Evolutionary conservation across 768 basidiomycete species (phyloP), one percentile per base, ranked within the genome.

Genomic region (Boletus speciosus): DNA sequence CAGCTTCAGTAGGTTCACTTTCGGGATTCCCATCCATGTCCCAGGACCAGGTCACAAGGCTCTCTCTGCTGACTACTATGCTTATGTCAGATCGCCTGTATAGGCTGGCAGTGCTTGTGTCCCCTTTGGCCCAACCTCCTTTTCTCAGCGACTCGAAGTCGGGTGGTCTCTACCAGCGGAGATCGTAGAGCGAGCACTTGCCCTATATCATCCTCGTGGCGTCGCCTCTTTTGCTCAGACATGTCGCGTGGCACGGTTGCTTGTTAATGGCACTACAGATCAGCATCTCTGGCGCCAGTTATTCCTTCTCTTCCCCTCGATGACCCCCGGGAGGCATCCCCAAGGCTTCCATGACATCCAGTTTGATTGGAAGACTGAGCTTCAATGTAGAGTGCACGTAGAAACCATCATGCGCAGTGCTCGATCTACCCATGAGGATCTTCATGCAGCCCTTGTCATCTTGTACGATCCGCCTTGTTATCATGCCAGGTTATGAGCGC

Each of bases 281-380:
- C 78, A 79, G 44, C 80, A 81, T 63, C 76, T 91, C 38, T 91
- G 87, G 87, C 81, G 83, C 49, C 73, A 79, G 49, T 73, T 89
- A 48, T 88, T 85, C 68, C 78, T 86, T 37, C 52, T 55, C 8
- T 68, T 70, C 44, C 76, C 79, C 6, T 88, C 66, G 89, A 90
- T 63, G 81, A 86, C 61, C 85, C 85, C n/a, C 74, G 81, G 15
- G 52, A 65, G 39, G 63, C 71, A n/a, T 34, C 54, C 54, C 47
- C 55, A 58, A 21, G 46, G 55, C 39, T 48, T 59, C 41, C 6
- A 49, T 42, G 58, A 62, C 12, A 42, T 52, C 29, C 53, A 48
- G 15, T 61, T 63, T 49, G 62, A 71, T 60, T 78, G 73, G 76
- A 66, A 58, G 58, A 57, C 56, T 16, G 68, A 75, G 57, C 68